A percentile compares a stretch with the other conserved stretches of the same genome.
These are phyloP conservation scores for Acer yangbiense DNA, from an alignment of 345 rosid species.

Conservation along the genomic window DNA sequence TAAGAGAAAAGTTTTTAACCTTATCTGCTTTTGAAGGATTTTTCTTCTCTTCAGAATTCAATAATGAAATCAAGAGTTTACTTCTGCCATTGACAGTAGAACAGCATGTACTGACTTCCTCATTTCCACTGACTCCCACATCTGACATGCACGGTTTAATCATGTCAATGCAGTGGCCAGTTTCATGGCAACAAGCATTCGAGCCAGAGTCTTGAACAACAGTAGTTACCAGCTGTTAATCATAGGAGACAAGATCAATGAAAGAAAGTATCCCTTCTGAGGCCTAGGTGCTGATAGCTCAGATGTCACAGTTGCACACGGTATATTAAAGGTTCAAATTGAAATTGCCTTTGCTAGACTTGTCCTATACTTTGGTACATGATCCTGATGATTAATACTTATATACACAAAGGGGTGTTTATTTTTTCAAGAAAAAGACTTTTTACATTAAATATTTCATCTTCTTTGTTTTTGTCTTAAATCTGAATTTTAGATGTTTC, in stretches of 20 bases:
- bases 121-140: constrained; percentile 6
- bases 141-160: constrained; percentile 12
- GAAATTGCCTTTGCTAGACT: not conserved
- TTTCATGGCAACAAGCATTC: constrained; percentile 13
- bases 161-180: constrained; percentile 11
- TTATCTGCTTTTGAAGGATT: constrained; percentile 19
- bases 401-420: not conserved
- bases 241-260: constrained; percentile 4
- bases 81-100: constrained; percentile 19
- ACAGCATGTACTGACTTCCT: constrained; percentile 11
- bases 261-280: not conserved
- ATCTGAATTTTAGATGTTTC: not conserved
- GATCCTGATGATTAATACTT: not conserved
- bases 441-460: not conserved
- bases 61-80: constrained; percentile 22
- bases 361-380: not conserved
- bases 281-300: not conserved
- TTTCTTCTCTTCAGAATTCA: constrained; percentile 23
- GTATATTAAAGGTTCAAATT: not conserved
- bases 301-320: not conserved
- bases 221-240: constrained; percentile 18
- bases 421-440: not conserved
- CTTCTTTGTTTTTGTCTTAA: not conserved
- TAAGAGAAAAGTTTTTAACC: constrained; percentile 24
- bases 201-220: constrained; percentile 13